Evolutionary conservation across 2,329 filamentous ascomycete genomes (phyloP), one percentile per base, ranked within the genome.

Genomic region (Nothomitra cinnamomea): DNA sequence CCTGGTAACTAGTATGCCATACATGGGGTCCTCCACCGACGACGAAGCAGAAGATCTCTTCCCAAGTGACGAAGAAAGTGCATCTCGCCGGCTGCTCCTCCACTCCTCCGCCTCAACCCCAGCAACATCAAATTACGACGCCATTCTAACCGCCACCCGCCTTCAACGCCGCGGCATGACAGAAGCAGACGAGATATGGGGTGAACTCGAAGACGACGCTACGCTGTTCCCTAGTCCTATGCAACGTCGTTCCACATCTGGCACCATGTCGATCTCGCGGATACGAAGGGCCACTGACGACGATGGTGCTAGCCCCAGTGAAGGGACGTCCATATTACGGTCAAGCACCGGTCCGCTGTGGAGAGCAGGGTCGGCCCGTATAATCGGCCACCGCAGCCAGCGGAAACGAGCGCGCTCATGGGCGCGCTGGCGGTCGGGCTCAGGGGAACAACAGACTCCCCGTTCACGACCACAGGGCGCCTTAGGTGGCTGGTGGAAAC

Each of bases 111-210:
- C 19, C 61, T 65, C 19, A 66, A 67, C 61, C 28, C 28, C 28
- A 32, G 10, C 28, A 32, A 32, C 28, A 41, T 41, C 15, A 32
- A 32, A 32, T 10, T 32, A 32, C 28, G 28, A 32, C 28, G 10
- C 28, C 4, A 32, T 32, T 10, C 28, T 32, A 32, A 32, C 5
- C 10, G 28, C 28, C 28, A 32, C 28, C 28, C 28, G 28, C 5
- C 28, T 74, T 72, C 17, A 73, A 70, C 40, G 63, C 65, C 63
- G 79, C 53, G 78, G 77, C 72, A 19, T 41, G 17, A 70, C 78
- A 54, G 85, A 92, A 63, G 78, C 79, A 1, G 80, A 80, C 36
- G 85, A 92, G 60, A 92, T 94, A 32, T 94, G 87, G 88, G 85
- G 81, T 54, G 87, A 94, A 64, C 73, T 95, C 13, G 83, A 92